phyloP scores from a whole-genome alignment of 1,139 yeast genomes.

The Arxiozyma slooffiae region DNA sequence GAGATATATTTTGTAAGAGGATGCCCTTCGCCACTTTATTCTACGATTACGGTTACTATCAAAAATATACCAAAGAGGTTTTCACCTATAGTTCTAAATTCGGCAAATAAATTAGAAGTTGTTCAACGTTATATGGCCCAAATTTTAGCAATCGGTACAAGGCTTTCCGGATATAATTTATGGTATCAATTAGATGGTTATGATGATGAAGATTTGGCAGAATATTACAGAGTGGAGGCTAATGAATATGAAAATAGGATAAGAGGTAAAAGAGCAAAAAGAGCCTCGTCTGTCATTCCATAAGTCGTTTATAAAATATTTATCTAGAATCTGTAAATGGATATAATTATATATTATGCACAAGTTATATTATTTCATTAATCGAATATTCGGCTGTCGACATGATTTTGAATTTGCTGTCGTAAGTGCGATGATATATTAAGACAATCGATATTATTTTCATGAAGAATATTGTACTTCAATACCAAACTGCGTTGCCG shows the following conservation, averaged over 20 bases:
- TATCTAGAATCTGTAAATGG: not conserved
- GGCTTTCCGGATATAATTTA: constrained; percentile 52
- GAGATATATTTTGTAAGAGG: constrained; percentile 19
- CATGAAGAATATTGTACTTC: constrained; percentile 23
- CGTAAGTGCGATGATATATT: not conserved
- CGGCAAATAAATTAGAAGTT: constrained; percentile 48
- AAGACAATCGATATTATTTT: not conserved
- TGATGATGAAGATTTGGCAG: constrained; percentile 47
- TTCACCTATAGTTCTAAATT: constrained; percentile 58
- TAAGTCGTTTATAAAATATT: not conserved
- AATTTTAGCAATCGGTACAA: constrained; percentile 49
- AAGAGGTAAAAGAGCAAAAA: constrained; percentile 31
- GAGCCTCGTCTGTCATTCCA: constrained; percentile 1
- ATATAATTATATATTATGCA: not conserved
- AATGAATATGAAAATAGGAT: constrained; percentile 34
- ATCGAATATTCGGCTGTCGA: not conserved
- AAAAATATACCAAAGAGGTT: constrained; percentile 56
- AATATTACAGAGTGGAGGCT: constrained; percentile 31
- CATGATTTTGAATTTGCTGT: not conserved
- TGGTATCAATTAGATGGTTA: constrained; percentile 85
- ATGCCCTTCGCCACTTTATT: constrained; percentile 41
- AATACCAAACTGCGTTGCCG: constrained; percentile 22
- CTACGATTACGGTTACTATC: constrained; percentile 56
- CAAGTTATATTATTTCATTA: not conserved
- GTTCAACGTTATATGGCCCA: constrained; percentile 55